Conservation (phyloP, 148 eudicot genomes). For the Linanthus parryae region DNA sequence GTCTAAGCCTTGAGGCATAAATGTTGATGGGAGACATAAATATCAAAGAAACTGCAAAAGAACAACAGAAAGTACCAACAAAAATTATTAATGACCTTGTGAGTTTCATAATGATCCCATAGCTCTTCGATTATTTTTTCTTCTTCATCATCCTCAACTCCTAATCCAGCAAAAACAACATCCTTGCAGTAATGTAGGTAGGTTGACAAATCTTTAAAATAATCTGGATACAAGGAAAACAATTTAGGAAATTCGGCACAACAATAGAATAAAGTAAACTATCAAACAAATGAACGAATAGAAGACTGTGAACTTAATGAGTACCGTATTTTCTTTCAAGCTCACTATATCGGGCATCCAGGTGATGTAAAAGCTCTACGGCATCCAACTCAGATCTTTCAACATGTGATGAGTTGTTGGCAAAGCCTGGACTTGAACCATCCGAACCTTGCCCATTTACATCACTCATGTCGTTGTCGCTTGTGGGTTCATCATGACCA, state of each 20-base stretch:
- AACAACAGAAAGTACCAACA: background rate
- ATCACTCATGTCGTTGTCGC: conserved; percentile 10
- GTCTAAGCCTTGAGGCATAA: too few relatives aligned
- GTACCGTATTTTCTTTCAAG: conserved; percentile 47
- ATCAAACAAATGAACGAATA: background rate
- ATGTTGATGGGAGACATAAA: background rate
- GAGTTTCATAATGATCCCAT: conserved; percentile 47
- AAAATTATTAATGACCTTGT: conserved; percentile 36
- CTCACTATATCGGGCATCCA: conserved; percentile 44
- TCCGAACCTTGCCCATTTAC: conserved; percentile 17
- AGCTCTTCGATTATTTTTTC: conserved; percentile 44
- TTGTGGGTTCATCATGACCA: conserved; percentile 9
- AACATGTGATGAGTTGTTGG: conserved; percentile 10
- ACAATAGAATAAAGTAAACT: background rate
- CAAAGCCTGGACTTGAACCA: conserved; percentile 4
- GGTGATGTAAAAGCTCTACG: conserved; percentile 42
- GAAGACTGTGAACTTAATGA: background rate
- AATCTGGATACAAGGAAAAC: conserved; percentile 36
- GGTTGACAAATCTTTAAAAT: conserved; percentile 43
- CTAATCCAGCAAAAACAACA: conserved; percentile 68
- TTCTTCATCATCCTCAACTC: conserved; percentile 46
- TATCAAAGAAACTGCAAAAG: background rate
- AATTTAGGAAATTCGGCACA: conserved; percentile 6
- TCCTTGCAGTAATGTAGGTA: conserved; percentile 78
- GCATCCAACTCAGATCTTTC: conserved; percentile 39